Conservation (phyloP, 208 protist species). For the Leishmania gerbilli region DNA sequence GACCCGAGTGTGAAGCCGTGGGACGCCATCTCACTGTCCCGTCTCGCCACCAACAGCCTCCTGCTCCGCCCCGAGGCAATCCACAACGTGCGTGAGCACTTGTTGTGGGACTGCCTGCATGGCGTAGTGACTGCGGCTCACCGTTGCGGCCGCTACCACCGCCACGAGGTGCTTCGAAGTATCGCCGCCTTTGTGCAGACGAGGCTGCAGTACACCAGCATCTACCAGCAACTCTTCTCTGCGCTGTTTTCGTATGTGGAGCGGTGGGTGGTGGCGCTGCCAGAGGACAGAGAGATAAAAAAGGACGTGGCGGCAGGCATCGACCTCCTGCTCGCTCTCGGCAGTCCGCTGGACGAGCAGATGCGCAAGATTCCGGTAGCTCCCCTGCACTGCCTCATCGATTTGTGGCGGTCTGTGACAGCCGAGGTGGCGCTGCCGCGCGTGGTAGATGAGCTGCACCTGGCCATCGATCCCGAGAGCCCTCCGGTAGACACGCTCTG, state of each 20-base stretch:
- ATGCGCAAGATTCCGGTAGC: conserved; percentile 68
- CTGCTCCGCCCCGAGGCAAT: conserved; percentile 56
- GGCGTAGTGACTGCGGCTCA: conserved; percentile 83
- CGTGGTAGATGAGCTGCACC: conserved; percentile 59
- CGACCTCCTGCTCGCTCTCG: conserved; percentile 71
- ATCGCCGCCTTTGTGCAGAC: conserved; percentile 66
- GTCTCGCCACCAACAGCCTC: conserved; percentile 64
- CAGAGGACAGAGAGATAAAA: conserved; percentile 40
- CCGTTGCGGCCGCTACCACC: conserved; percentile 67
- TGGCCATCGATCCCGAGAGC: conserved; percentile 17
- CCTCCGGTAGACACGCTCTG: conserved; percentile 53
- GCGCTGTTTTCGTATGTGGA: conserved; percentile 75
- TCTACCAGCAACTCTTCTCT: conserved; percentile 72
- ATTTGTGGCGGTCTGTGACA: conserved; percentile 64
- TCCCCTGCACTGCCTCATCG: conserved; percentile 81
- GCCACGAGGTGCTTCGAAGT: conserved; percentile 67
- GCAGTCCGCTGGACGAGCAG: conserved; percentile 33
- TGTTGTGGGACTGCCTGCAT: conserved; percentile 89
- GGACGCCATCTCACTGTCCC: conserved; percentile 71
- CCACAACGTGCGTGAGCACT: conserved; percentile 43
- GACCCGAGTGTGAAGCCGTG: conserved; percentile 68
- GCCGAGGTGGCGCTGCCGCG: conserved; percentile 54
- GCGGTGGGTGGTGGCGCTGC: conserved; percentile 39
- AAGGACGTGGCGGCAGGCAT: conserved; percentile 83
- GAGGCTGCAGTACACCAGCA: conserved; percentile 21